Conservation (phyloP, 345 rosid species). For the Bretschneidera sinensis region DNA sequence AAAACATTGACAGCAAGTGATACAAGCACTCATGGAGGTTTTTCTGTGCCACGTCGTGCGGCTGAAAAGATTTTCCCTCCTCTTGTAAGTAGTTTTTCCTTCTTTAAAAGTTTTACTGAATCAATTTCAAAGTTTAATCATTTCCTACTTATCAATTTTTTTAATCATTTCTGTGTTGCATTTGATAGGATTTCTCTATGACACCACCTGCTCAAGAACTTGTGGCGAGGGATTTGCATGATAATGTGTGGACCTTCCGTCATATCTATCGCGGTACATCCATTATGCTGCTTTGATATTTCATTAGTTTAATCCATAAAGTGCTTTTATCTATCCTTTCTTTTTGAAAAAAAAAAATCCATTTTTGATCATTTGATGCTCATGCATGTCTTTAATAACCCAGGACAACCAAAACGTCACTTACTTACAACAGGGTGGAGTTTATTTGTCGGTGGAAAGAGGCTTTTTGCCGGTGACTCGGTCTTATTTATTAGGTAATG, state of each 20-base stretch:
- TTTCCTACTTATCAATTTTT: too few species aligned
- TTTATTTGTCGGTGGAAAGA: slow-evolving; percentile 77
- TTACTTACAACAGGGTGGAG: slow-evolving; percentile 96
- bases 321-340: slow-evolving; percentile 7
- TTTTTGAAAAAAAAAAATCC: background rate
- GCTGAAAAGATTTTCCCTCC: slow-evolving; percentile 97
- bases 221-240: slow-evolving; percentile 91
- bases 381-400: slow-evolving; percentile 14
- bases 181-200: slow-evolving; percentile 77
- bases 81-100: slow-evolving; percentile 45
- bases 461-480: slow-evolving; percentile 79
- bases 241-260: slow-evolving; percentile 76
- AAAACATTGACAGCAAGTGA: slow-evolving; percentile 97
- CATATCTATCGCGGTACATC: slow-evolving; percentile 87
- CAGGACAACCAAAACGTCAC: slow-evolving; percentile 92
- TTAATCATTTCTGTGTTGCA: too few species aligned
- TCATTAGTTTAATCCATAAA: background rate
- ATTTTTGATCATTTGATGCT: slow-evolving; percentile 8
- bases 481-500: slow-evolving; percentile 76
- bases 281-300: background rate
- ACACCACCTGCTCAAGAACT: slow-evolving; percentile 96
- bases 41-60: slow-evolving; percentile 95
- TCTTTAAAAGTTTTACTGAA: background rate
- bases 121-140: slow-evolving; percentile 6
- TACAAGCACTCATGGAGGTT: slow-evolving; percentile 96